Evolutionary conservation across 208 protist genomes (phyloP).

Genomic region (Trypanosoma cruzi): DNA sequence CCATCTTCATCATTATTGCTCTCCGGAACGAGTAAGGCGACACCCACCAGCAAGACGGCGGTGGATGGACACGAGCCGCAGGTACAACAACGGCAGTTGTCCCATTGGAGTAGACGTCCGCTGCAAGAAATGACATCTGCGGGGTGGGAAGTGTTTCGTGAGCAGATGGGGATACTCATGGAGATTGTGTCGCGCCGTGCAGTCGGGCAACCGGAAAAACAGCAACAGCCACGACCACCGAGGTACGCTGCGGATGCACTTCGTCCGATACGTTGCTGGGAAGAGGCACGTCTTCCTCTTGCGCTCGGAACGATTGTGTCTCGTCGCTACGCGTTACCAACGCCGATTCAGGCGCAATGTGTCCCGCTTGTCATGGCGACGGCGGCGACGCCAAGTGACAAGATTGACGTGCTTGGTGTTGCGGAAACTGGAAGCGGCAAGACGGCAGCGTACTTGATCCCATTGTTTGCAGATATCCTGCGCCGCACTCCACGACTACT

Average conservation of each 20-base stretch:
- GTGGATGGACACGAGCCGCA: not conserved
- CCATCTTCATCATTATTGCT: not conserved
- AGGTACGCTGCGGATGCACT: conserved; percentile 5
- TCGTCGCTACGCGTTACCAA: conserved; percentile 54
- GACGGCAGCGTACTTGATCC: conserved; percentile 92
- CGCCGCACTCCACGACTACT: conserved; percentile 49
- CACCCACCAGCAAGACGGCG: not conserved
- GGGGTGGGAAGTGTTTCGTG: conserved; percentile 75
- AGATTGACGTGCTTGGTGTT: conserved; percentile 85
- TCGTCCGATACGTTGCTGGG: conserved; percentile 79
- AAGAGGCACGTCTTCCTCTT: conserved; percentile 66
- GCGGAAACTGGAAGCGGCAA: conserved; percentile 95
- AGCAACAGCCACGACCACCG: not conserved
- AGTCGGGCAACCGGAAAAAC: not conserved
- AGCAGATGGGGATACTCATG: conserved; percentile 72
- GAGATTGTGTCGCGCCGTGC: conserved; percentile 41
- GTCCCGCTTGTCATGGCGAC: conserved; percentile 51
- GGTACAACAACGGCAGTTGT: not conserved
- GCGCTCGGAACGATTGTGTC: conserved; percentile 55
- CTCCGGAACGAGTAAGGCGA: not conserved
- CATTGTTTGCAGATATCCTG: conserved; percentile 76
- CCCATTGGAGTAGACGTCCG: conserved; percentile 60
- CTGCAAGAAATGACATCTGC: conserved; percentile 57
- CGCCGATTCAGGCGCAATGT: conserved; percentile 80
- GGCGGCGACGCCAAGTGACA: conserved; percentile 18